phyloP scores from a whole-genome alignment of 1,139 yeast species.

The Suhomyces anneliseae region DNA sequence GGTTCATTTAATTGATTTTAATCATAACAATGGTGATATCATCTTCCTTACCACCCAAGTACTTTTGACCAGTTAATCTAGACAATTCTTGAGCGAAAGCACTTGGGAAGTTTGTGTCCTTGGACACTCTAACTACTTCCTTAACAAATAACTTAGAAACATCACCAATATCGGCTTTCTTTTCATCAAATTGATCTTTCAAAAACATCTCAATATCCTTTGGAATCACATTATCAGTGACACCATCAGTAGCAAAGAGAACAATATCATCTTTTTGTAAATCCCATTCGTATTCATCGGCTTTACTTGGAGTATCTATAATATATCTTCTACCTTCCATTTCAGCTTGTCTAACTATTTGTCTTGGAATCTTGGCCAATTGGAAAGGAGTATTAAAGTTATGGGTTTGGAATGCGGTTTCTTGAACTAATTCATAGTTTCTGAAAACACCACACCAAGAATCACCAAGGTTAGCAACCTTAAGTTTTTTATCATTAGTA shows the following conservation, averaged over 20 bases:
- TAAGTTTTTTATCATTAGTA: conserved; percentile 43
- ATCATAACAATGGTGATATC: conserved; percentile 84
- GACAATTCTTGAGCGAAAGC: conserved; percentile 85
- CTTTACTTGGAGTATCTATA: conserved; percentile 53
- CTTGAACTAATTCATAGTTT: conserved; percentile 57
- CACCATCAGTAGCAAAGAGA: conserved; percentile 90
- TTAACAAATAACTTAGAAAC: conserved; percentile 61
- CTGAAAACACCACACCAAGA: conserved; percentile 92
- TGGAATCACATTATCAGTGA: conserved; percentile 78
- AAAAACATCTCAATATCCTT: conserved; percentile 69
- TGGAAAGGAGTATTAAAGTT: conserved; percentile 92
- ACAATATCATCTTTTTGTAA: conserved; percentile 70
- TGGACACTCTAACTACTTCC: conserved; percentile 68
- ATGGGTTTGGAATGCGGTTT: conserved; percentile 79
- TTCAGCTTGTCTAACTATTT: conserved; percentile 56
- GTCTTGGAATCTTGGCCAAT: conserved; percentile 77
- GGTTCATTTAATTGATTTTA: conserved; percentile 41
- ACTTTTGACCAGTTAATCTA: conserved; percentile 64
- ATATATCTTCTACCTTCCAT: conserved; percentile 60
- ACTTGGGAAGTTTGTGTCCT: conserved; percentile 73
- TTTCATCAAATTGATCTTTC: conserved; percentile 38
- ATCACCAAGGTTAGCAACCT: conserved; percentile 85
- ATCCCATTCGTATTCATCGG: conserved; percentile 51
- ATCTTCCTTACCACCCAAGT: conserved; percentile 92
- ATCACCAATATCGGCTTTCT: conserved; percentile 23